These are phyloP conservation scores for Parachaetomium inaequale DNA, from an alignment of 495 filamentous ascomycete genomes.

Conservation along the genomic window DNA sequence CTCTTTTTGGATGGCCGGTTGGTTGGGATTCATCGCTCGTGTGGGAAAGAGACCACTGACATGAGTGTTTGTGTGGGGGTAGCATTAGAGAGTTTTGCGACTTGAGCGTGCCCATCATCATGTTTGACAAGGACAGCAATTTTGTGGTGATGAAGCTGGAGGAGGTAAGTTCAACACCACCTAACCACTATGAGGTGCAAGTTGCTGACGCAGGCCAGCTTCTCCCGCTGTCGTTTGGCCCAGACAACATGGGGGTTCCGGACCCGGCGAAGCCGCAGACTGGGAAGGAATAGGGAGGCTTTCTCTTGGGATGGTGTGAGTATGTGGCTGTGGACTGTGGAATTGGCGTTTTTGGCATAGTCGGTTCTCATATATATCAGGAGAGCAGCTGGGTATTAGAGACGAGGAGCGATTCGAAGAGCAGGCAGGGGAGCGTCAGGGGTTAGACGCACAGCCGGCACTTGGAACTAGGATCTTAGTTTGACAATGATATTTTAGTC, in stretches of 20 bases:
- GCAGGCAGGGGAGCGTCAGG: neutral
- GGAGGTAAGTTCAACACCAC: conserved; percentile 53
- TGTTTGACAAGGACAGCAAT: conserved; percentile 76
- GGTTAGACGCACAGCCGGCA: neutral
- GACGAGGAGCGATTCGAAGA: neutral
- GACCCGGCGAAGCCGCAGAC: conserved; percentile 5
- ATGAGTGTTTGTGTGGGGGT: too few relatives aligned
- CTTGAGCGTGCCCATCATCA: conserved; percentile 70
- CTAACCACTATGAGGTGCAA: neutral
- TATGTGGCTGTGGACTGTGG: neutral
- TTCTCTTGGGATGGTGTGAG: neutral
- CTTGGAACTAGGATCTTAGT: too few relatives aligned
- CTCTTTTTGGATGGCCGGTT: neutral
- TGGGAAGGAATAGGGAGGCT: neutral
- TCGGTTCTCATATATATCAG: neutral
- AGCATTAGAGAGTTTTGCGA: conserved; percentile 72
- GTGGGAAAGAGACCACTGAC: neutral
- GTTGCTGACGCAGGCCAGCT: conserved; percentile 41
- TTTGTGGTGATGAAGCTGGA: conserved; percentile 69
- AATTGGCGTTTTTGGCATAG: neutral
- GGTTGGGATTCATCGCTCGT: too few relatives aligned
- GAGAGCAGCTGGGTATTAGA: neutral
- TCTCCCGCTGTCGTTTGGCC: conserved; percentile 70
- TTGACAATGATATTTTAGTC: too few relatives aligned
- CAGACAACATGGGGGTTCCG: conserved; percentile 46